A percentile compares a stretch with the other conserved stretches of the same genome.
Evolutionary conservation across 2,329 filamentous ascomycete species (phyloP).

Genomic region (Penicillium sp.): DNA sequence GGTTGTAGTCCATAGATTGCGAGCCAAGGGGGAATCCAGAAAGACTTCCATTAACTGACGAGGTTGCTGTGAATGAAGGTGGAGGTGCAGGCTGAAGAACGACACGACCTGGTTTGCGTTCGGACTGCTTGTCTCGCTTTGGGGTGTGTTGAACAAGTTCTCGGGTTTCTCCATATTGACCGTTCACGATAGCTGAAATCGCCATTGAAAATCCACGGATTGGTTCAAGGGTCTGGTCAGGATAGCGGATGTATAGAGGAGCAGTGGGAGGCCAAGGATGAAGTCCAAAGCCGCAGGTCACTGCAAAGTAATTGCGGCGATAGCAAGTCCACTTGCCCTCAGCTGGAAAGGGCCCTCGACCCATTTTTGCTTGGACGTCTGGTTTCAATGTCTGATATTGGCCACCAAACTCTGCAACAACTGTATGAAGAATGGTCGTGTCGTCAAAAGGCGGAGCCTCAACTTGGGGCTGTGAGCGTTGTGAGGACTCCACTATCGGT

Average conservation of each 20-base stretch:
- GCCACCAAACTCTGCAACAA: conserved; percentile 33
- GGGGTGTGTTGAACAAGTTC: conserved; percentile 89
- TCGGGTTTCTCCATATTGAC: conserved; percentile 71
- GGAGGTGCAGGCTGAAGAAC: conserved; percentile 66
- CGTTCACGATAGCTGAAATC: conserved; percentile 79
- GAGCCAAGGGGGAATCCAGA: conserved; percentile 26
- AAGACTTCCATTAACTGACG: conserved; percentile 24
- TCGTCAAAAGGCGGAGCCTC: conserved; percentile 47
- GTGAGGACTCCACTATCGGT: conserved; percentile 29
- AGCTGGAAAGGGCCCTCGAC: conserved; percentile 82
- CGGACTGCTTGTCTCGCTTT: conserved; percentile 85
- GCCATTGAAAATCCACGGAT: conserved; percentile 78
- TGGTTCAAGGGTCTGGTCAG: conserved; percentile 49
- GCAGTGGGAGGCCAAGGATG: conserved; percentile 57
- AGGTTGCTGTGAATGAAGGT: conserved; percentile 42
- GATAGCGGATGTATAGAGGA: conserved; percentile 59
- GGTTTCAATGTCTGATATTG: conserved; percentile 57
- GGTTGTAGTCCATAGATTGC: conserved; percentile 36
- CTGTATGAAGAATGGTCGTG: conserved; percentile 37
- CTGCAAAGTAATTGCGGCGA: conserved; percentile 85
- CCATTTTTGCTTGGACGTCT: conserved; percentile 75
- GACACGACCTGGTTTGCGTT: conserved; percentile 68
- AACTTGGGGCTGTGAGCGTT: conserved; percentile 18
- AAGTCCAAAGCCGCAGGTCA: conserved; percentile 74
- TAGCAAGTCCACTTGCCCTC: conserved; percentile 92